Percentiles rank a stretch among this genome's conserved stretches.
phyloP scores from a whole-genome alignment of 345 rosid species.

The Brassica rapa region DNA sequence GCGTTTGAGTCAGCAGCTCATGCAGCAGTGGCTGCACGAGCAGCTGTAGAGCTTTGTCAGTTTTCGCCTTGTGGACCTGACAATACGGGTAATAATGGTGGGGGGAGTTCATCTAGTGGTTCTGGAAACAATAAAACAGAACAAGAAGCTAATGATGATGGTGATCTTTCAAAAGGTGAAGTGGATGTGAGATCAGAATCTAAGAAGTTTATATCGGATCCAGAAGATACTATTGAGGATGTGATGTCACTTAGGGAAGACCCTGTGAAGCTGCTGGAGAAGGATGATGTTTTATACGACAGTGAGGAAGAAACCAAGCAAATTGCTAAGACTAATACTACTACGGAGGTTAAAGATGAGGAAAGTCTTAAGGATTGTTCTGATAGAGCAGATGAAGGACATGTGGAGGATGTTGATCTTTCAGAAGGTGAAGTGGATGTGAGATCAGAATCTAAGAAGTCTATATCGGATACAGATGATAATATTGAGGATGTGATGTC shows the following conservation, averaged over 20 bases:
- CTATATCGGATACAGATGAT: constrained; percentile 44
- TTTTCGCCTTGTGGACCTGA: constrained; percentile 50
- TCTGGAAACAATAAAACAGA: constrained; percentile 13
- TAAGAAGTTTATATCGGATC: constrained; percentile 43
- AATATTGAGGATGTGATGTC: constrained; percentile 39
- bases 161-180: constrained; percentile 23
- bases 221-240: constrained; percentile 29
- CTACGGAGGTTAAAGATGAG: constrained; percentile 20
- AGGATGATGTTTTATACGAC: constrained; percentile 55
- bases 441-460: constrained; percentile 38
- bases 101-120: not conserved
- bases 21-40: constrained; percentile 93
- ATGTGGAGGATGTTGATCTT: constrained; percentile 16
- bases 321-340: constrained; percentile 6
- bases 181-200: constrained; percentile 38
- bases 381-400: constrained; percentile 35
- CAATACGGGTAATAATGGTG: constrained; percentile 1
- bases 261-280: constrained; percentile 55
- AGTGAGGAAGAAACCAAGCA: constrained; percentile 49
- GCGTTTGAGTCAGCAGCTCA: constrained; percentile 84
- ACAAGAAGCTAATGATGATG: constrained; percentile 17
- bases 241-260: constrained; percentile 50
- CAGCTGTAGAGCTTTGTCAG: constrained; percentile 88
- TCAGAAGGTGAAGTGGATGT: constrained; percentile 32
- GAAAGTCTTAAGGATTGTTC: constrained; percentile 13